Conservation (phyloP, 331 rosid genomes). For the Malus hybrid region DNA sequence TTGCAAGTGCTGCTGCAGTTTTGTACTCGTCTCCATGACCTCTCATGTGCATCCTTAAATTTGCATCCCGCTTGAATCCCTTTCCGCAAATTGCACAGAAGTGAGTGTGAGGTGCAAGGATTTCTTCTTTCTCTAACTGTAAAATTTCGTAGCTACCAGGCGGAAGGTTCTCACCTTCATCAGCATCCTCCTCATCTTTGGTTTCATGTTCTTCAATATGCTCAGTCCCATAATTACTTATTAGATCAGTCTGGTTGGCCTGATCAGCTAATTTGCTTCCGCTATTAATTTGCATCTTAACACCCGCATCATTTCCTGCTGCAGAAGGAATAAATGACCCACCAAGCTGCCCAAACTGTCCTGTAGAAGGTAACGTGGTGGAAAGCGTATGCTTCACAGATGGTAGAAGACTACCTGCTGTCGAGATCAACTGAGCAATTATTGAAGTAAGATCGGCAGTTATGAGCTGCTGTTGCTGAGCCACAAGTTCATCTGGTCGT, state of each 20-base stretch:
- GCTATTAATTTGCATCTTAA: conserved; percentile 29
- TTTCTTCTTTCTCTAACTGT: conserved; percentile 92
- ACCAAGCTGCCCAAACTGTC: conserved; percentile 45
- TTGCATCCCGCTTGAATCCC: conserved; percentile 98
- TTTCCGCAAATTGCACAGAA: conserved; percentile 96
- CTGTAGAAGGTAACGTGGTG: conserved; percentile 28
- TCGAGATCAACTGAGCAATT: conserved; percentile 79
- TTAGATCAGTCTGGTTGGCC: conserved; percentile 32
- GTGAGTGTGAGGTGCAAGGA: conserved; percentile 98
- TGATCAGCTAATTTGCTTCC: conserved; percentile 46
- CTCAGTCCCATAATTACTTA: conserved; percentile 39
- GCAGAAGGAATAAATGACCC: conserved; percentile 37
- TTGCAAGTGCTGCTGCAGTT: conserved; percentile 94
- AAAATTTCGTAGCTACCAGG: conserved; percentile 92
- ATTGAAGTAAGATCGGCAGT: conserved; percentile 88
- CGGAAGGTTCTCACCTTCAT: conserved; percentile 83
- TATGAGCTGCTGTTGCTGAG: conserved; percentile 86
- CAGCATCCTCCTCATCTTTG: conserved; percentile 86
- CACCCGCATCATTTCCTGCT: conserved; percentile 23
- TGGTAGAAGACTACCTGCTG: conserved; percentile 94
- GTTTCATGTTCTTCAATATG: conserved; percentile 68
- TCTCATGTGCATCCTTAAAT: conserved; percentile 97
- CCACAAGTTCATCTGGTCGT: conserved; percentile 53
- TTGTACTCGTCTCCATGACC: conserved; percentile 98
- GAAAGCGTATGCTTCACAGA: conserved; percentile 53